Conservation (phyloP, 495 filamentous ascomycete genomes). For the Lindgomyces ingoldianus region DNA sequence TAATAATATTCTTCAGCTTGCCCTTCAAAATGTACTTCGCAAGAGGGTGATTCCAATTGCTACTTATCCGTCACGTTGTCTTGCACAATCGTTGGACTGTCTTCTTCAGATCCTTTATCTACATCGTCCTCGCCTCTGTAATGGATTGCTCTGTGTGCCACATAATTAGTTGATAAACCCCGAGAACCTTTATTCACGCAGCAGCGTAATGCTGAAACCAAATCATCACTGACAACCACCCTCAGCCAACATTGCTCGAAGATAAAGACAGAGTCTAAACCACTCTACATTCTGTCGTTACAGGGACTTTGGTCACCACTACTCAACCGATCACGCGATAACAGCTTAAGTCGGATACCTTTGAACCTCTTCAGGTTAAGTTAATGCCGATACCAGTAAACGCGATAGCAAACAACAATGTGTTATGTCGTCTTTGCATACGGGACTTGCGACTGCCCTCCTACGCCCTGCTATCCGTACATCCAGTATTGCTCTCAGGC, state of each 20-base stretch:
- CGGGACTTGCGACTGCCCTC: constrained; percentile 30
- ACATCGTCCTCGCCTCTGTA: neutral
- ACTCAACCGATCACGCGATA: too few relatives aligned
- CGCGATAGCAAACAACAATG: too few relatives aligned
- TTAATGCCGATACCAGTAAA: too few relatives aligned
- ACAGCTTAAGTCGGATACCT: too few relatives aligned
- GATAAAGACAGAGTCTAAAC: neutral
- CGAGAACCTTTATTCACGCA: neutral
- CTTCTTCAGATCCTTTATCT: constrained; percentile 5
- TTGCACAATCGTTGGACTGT: neutral
- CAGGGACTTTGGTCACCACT: too few relatives aligned
- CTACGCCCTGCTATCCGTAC: constrained; percentile 17
- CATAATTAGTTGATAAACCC: neutral
- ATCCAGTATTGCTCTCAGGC: constrained; percentile 5
- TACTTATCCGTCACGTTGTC: neutral
- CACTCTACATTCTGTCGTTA: neutral
- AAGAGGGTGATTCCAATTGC: neutral
- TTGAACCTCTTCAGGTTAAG: too few relatives aligned
- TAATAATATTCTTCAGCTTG: constrained; percentile 5
- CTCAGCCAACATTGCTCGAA: neutral
- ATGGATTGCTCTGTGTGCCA: neutral
- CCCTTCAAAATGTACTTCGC: constrained; percentile 3
- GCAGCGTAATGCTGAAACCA: neutral
- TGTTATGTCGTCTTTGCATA: constrained; percentile 20
- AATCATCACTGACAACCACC: neutral